phyloP scores from a whole-genome alignment of 805 yeast genomes.

The Teunomyces funiuensis region DNA sequence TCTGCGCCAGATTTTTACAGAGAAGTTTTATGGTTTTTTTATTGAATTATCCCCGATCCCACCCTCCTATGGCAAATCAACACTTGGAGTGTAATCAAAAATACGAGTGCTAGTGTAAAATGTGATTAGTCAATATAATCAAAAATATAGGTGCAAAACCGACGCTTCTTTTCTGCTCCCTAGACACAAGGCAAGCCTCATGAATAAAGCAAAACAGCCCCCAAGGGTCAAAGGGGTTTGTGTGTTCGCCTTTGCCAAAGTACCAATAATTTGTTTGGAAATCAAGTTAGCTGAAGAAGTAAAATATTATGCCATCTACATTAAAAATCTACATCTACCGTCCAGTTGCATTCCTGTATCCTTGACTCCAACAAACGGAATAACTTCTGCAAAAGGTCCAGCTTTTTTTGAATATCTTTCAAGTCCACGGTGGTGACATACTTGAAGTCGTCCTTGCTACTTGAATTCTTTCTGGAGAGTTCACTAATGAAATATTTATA shows the following conservation, averaged over 20 bases:
- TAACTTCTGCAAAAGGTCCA: not conserved
- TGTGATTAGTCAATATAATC: not conserved
- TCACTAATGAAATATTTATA: not conserved
- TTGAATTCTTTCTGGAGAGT: not conserved
- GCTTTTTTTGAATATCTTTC: not conserved
- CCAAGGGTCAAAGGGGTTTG: not conserved
- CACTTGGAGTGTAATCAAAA: not conserved
- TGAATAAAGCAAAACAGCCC: not conserved
- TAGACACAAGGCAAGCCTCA: not conserved
- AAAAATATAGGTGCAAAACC: no score
- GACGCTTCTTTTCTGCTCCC: not conserved
- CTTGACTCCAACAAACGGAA: not conserved
- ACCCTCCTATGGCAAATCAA: not conserved
- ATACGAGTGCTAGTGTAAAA: not conserved
- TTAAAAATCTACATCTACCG: not conserved
- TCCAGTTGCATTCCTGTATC: constrained; percentile 2
- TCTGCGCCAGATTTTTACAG: no score
- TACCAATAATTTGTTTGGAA: not conserved
- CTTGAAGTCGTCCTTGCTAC: not conserved
- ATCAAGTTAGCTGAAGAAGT: not conserved
- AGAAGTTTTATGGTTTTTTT: not conserved
- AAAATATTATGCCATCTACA: not conserved
- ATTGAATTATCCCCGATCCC: not conserved
- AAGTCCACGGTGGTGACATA: not conserved
- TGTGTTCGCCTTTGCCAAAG: not conserved